Evolutionary conservation across 2,329 filamentous ascomycete species (phyloP).

Genomic region (Pseudogymnoascus sp.): DNA sequence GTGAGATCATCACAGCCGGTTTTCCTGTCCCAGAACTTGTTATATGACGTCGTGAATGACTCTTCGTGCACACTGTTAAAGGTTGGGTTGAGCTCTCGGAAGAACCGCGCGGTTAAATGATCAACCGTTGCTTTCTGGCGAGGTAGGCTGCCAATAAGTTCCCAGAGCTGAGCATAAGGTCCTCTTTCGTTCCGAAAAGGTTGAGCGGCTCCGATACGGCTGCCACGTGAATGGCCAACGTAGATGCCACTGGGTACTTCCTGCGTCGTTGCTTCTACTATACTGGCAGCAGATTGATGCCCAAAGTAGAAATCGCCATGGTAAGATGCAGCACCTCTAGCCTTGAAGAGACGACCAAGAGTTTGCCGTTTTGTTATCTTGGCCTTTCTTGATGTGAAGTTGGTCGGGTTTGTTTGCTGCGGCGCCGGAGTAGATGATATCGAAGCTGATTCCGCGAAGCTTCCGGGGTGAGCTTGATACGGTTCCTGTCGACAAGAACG

Average conservation of each 20-base stretch:
- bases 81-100: slow-evolving; percentile 32
- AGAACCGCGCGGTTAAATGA: slow-evolving; percentile 29
- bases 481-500: background rate
- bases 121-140: slow-evolving; percentile 33
- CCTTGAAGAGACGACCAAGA: slow-evolving; percentile 28
- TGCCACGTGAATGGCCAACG: slow-evolving; percentile 14
- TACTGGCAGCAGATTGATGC: slow-evolving; percentile 28
- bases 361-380: background rate
- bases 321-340: slow-evolving; percentile 27
- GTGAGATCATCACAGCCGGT: slow-evolving; percentile 35
- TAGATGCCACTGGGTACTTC: slow-evolving; percentile 20
- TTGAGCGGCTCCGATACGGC: slow-evolving; percentile 18
- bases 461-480: background rate
- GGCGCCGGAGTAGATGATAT: background rate
- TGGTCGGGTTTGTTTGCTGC: background rate
- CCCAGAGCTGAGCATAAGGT: slow-evolving; percentile 35
- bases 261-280: slow-evolving; percentile 27
- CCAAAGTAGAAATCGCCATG: slow-evolving; percentile 30
- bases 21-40: slow-evolving; percentile 34
- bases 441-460: background rate
- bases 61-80: slow-evolving; percentile 32
- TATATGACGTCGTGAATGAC: slow-evolving; percentile 31
- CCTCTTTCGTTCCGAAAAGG: slow-evolving; percentile 27
- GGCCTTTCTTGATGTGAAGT: background rate
- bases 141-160: slow-evolving; percentile 34